These are phyloP conservation scores for Scedosporium apiospermum DNA, from an alignment of 2,329 filamentous ascomycete species.

Conservation along the genomic window DNA sequence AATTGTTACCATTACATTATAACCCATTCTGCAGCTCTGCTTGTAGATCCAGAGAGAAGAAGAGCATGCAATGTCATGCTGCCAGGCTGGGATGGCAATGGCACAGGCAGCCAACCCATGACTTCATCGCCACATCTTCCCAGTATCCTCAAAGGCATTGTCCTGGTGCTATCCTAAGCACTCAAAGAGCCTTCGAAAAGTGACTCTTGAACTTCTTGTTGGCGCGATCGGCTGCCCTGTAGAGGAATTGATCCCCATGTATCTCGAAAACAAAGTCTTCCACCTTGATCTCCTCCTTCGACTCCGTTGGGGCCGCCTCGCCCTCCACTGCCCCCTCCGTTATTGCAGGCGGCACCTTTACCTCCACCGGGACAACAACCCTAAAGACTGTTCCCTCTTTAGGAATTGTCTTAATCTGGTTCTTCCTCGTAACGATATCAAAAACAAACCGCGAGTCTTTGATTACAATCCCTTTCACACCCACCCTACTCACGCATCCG, in stretches of 20 bases:
- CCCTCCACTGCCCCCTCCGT: conserved; percentile 6
- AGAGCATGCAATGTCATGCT: no score
- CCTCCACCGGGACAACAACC: conserved; percentile 51
- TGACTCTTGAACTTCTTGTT: conserved; percentile 89
- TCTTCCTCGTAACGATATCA: conserved; percentile 65
- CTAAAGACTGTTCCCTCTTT: conserved; percentile 86
- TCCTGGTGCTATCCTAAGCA: no score
- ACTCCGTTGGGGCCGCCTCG: conserved; percentile 10
- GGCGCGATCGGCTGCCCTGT: conserved; percentile 71
- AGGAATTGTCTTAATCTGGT: conserved; percentile 68
- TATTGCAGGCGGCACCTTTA: conserved; percentile 14
- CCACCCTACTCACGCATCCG: conserved; percentile 71
- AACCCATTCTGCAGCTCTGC: no score
- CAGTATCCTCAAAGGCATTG: no score
- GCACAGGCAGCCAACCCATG: not conserved
- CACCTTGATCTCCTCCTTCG: conserved; percentile 9
- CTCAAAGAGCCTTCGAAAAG: conserved; percentile 64
- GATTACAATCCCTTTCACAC: conserved; percentile 76
- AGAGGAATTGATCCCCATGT: conserved; percentile 78
- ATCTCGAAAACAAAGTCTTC: conserved; percentile 65
- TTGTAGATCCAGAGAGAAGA: no score
- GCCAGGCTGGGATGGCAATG: no score
- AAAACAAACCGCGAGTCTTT: conserved; percentile 81
- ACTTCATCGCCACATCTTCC: no score
- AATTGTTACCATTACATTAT: no score